Conservation (phyloP, 371 early-diverging fungal species). For the Actinomortierella ambigua region DNA sequence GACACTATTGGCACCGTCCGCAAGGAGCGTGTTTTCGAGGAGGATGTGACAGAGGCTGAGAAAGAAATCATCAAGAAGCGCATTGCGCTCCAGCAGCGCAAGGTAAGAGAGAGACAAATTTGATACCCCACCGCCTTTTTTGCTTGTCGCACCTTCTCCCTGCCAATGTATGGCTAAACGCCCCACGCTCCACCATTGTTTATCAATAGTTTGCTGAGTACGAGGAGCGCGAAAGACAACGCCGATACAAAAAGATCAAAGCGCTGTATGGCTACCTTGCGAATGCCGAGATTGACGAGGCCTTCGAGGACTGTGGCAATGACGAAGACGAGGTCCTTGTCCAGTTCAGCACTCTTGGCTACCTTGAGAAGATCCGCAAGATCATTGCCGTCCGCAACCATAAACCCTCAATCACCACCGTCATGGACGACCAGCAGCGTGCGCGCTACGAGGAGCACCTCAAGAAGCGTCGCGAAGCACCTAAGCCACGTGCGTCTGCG, state of each 20-base stretch:
- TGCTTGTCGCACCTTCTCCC: neutral
- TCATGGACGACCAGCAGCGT: constrained; percentile 80
- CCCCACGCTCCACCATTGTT: neutral
- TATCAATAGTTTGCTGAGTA: constrained; percentile 69
- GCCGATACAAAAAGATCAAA: constrained; percentile 74
- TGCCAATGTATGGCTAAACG: neutral
- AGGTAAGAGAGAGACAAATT: constrained; percentile 50
- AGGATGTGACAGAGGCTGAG: constrained; percentile 86
- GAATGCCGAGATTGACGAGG: constrained; percentile 81
- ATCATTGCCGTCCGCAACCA: constrained; percentile 62
- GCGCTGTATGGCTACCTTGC: constrained; percentile 74
- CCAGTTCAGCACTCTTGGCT: constrained; percentile 73
- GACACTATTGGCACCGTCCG: constrained; percentile 81
- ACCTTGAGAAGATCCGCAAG: constrained; percentile 71
- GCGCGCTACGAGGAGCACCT: constrained; percentile 81
- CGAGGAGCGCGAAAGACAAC: constrained; percentile 73
- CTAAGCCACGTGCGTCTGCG: constrained; percentile 78
- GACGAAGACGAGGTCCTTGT: constrained; percentile 84
- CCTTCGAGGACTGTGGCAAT: constrained; percentile 74
- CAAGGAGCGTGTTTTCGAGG: constrained; percentile 85
- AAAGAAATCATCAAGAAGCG: constrained; percentile 85
- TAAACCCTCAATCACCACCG: constrained; percentile 37
- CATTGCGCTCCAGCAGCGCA: constrained; percentile 84
- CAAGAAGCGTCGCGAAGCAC: constrained; percentile 78
- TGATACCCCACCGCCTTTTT: too few relatives aligned